phyloP scores from a whole-genome alignment of 208 protist genomes.

The Plasmodiophora brassicae region DNA sequence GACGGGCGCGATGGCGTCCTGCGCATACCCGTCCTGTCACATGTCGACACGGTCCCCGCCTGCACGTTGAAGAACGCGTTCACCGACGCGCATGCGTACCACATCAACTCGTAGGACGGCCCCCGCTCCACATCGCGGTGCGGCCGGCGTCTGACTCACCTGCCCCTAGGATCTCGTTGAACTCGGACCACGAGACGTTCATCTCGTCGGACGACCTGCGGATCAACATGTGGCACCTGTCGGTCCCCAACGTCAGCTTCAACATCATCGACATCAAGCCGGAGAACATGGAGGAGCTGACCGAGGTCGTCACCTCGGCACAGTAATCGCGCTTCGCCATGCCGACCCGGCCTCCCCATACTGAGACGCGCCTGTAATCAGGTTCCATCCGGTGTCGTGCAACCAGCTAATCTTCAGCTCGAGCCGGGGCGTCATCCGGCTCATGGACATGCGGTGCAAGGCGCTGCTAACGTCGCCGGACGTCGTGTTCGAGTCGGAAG shows the following conservation, averaged over 20 bases:
- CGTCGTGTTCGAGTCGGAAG: neutral
- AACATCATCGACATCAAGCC: constrained; percentile 3
- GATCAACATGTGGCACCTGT: constrained; percentile 34
- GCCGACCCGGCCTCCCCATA: neutral
- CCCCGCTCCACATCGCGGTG: too few species aligned
- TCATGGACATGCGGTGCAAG: neutral
- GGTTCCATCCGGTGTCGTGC: neutral
- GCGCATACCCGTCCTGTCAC: neutral
- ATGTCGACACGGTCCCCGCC: neutral
- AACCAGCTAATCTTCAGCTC: constrained; percentile 11
- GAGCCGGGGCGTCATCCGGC: neutral
- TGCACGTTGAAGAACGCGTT: neutral
- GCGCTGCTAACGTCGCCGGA: neutral
- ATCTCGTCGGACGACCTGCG: constrained; percentile 26
- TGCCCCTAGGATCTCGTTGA: neutral
- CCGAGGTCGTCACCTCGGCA: neutral
- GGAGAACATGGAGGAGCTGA: constrained; percentile 21
- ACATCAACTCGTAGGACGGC: neutral
- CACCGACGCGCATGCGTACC: neutral
- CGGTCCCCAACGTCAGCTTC: constrained; percentile 15
- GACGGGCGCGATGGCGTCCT: neutral
- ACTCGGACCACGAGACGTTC: constrained; percentile 26
- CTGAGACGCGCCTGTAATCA: neutral
- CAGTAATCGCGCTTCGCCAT: neutral
- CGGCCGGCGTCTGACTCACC: neutral